These are phyloP conservation scores for Pestalotiopsis sp. DNA, from an alignment of 2,329 filamentous ascomycete species.

Conservation along the genomic window DNA sequence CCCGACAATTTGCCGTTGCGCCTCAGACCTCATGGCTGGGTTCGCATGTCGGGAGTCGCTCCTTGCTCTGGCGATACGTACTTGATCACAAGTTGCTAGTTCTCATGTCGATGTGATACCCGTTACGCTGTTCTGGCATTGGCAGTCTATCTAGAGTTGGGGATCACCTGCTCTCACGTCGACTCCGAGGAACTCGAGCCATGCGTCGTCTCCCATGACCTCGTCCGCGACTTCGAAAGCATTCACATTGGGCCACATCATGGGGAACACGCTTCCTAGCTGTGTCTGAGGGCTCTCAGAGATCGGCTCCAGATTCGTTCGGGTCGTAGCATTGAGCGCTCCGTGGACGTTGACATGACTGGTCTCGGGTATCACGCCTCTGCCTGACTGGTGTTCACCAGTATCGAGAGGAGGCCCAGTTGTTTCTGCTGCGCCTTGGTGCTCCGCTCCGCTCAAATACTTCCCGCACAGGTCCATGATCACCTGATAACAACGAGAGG, in stretches of 20 bases:
- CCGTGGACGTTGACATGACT: background rate
- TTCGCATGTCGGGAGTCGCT: background rate
- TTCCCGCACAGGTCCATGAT: constrained; percentile 41
- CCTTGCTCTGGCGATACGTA: background rate
- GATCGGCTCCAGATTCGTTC: constrained; percentile 21
- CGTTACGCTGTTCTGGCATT: no score
- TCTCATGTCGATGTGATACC: no score
- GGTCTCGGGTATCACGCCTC: background rate
- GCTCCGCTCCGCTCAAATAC: background rate
- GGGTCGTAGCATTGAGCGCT: background rate
- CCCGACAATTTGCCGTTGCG: background rate
- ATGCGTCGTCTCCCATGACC: constrained; percentile 39
- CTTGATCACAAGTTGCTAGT: no score
- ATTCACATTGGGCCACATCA: constrained; percentile 49
- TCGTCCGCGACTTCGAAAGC: constrained; percentile 38
- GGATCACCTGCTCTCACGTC: background rate
- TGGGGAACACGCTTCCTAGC: constrained; percentile 42
- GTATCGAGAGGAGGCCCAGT: background rate
- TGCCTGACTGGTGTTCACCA: background rate
- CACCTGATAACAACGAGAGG: constrained; percentile 42
- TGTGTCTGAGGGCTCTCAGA: constrained; percentile 44
- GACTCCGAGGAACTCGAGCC: constrained; percentile 37
- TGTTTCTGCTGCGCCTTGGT: background rate
- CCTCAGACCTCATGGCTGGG: background rate
- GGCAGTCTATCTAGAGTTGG: background rate